Evolutionary conservation across 2,329 filamentous ascomycete genomes (phyloP).

Genomic region (Xylaria digitata): DNA sequence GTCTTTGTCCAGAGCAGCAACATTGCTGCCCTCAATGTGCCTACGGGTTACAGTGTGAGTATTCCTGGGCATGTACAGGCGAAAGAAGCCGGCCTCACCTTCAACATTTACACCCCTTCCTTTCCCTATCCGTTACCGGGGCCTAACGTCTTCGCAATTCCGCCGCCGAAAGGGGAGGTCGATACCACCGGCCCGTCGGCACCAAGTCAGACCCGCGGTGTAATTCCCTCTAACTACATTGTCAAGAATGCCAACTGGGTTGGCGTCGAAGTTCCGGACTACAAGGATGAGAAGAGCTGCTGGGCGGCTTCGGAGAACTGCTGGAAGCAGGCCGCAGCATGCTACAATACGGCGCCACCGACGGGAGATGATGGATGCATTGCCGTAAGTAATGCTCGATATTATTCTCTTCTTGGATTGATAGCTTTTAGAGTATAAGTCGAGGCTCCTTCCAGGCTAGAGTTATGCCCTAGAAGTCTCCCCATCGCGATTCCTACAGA

Average conservation of each 20-base stretch:
- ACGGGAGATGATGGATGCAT: constrained; percentile 70
- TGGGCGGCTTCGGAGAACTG: constrained; percentile 67
- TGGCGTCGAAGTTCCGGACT: constrained; percentile 68
- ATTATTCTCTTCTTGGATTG: background rate
- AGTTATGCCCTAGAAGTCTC: too few relatives aligned
- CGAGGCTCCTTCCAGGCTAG: background rate
- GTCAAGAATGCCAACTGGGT: constrained; percentile 80
- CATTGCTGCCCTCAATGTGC: constrained; percentile 59
- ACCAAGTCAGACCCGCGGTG: constrained; percentile 54
- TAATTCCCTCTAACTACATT: constrained; percentile 66
- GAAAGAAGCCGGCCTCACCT: constrained; percentile 66
- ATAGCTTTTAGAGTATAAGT: background rate
- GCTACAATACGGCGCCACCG: constrained; percentile 68
- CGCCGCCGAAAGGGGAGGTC: constrained; percentile 28
- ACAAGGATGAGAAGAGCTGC: constrained; percentile 67
- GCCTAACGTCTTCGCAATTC: constrained; percentile 63
- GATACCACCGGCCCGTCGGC: constrained; percentile 11
- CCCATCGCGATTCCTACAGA: background rate
- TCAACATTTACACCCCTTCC: constrained; percentile 70
- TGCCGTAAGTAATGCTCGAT: constrained; percentile 41
- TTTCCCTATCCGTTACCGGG: constrained; percentile 70
- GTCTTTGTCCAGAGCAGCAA: constrained; percentile 67
- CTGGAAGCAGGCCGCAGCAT: constrained; percentile 69
- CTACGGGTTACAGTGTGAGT: constrained; percentile 62
- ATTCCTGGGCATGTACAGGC: constrained; percentile 74